Conservation (phyloP, 2,329 filamentous ascomycete species). For the Plenodomus biglobosus region DNA sequence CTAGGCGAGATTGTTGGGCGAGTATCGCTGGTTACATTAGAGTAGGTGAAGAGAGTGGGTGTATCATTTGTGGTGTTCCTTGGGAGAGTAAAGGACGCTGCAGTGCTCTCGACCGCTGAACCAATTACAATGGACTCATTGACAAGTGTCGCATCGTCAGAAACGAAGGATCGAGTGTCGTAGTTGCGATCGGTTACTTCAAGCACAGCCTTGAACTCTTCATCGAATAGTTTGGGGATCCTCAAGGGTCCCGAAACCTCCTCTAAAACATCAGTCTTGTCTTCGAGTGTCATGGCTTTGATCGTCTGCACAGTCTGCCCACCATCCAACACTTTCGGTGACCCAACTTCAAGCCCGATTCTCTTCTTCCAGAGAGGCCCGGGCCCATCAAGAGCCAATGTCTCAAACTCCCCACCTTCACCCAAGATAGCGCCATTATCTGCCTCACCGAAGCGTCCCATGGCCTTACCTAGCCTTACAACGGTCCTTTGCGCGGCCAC, state of each 20-base stretch:
- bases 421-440: slow-evolving; percentile 74
- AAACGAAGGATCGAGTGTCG: slow-evolving; percentile 5
- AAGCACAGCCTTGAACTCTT: slow-evolving; percentile 55
- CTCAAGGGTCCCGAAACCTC: slow-evolving; percentile 46
- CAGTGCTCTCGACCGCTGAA: neutral
- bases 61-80: slow-evolving; percentile 25
- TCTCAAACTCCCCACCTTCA: slow-evolving; percentile 96
- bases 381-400: slow-evolving; percentile 82
- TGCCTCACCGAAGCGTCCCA: slow-evolving; percentile 67
- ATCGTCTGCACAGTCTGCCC: slow-evolving; percentile 75
- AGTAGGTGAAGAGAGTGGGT: slow-evolving; percentile 53
- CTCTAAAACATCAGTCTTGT: slow-evolving; percentile 41
- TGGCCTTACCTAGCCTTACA: slow-evolving; percentile 54
- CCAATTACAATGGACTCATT: neutral
- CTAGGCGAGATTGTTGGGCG: slow-evolving; percentile 1
- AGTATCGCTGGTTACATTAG: slow-evolving; percentile 26
- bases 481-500: slow-evolving; percentile 62
- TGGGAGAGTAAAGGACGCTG: slow-evolving; percentile 12
- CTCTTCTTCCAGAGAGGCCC: slow-evolving; percentile 68
- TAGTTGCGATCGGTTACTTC: slow-evolving; percentile 3
- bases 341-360: slow-evolving; percentile 63
- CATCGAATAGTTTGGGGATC: slow-evolving; percentile 68
- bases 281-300: slow-evolving; percentile 56
- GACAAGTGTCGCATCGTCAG: slow-evolving; percentile 8
- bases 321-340: slow-evolving; percentile 66